phyloP scores from a whole-genome alignment of 2,329 filamentous ascomycete species.

The Pseudogymnoascus sp. region DNA sequence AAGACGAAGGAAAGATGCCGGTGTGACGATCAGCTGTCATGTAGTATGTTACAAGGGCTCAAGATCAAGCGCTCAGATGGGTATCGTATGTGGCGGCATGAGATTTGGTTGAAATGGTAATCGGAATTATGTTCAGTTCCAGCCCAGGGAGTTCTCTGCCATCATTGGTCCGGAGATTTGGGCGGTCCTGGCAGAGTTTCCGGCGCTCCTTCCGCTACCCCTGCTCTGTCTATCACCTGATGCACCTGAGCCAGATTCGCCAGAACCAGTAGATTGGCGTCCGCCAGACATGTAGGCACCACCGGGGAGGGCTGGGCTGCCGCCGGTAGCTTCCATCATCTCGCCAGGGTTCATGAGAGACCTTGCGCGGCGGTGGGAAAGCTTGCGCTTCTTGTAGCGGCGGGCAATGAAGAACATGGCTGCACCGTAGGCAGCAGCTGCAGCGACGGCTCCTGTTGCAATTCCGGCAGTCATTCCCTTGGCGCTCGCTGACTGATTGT shows the following conservation, averaged over 20 bases:
- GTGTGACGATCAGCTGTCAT: constrained; percentile 16
- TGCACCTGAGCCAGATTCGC: constrained; percentile 25
- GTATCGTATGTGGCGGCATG: constrained; percentile 15
- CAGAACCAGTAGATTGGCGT: constrained; percentile 29
- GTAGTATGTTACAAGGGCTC: constrained; percentile 14
- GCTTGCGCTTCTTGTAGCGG: constrained; percentile 58
- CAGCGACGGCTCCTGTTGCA: constrained; percentile 54
- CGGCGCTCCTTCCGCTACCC: constrained; percentile 39
- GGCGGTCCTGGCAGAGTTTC: constrained; percentile 47
- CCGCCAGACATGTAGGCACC: constrained; percentile 35
- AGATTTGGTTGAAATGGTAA: constrained; percentile 6
- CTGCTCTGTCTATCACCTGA: constrained; percentile 41
- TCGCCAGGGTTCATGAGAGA: constrained; percentile 45
- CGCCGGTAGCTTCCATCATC: constrained; percentile 34
- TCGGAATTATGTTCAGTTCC: constrained; percentile 47
- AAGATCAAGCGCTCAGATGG: constrained; percentile 14
- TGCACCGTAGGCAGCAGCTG: constrained; percentile 62
- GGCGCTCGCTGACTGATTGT: constrained; percentile 43
- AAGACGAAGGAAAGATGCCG: constrained; percentile 23
- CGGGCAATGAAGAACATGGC: constrained; percentile 70
- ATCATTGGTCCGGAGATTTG: constrained; percentile 67
- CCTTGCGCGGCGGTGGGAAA: constrained; percentile 52
- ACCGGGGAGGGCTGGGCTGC: constrained; percentile 39
- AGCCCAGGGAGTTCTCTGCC: constrained; percentile 69
- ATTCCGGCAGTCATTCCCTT: constrained; percentile 59